Base-by-base conservation (phyloP, 495 filamentous ascomycete genomes). In the Tuber borchii region DNA sequence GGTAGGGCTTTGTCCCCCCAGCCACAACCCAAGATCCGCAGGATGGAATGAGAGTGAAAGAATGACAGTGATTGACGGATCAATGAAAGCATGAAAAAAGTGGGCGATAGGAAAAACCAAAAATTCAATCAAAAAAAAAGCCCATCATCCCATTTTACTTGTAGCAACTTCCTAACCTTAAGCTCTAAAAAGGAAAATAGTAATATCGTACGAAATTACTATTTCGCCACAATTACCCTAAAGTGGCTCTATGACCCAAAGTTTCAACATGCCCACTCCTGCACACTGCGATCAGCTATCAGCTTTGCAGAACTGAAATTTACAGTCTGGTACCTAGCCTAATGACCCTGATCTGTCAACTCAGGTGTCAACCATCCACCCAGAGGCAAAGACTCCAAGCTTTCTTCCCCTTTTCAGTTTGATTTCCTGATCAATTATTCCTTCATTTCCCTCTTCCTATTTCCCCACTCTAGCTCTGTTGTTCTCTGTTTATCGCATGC, bases 1-100 rank as follows among this genome's bases (percentile, higher is more conserved):
- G 51, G 51, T 61, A 22, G 8, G 51, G 70, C 37, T 65, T 69
- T 34, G 42, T 44, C 61, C 69, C 69, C 73, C 56, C 76, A 78
- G 76, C 73, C 76, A 78, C 73, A 65, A 69, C 26, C 51, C 51
- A 26, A 61, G 51, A n/a, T 61, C n/a, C 9, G 20, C 22, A n/a
- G 8, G 0, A 6, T n/a, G 22, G 12, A 0, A 6, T n/a, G 22
- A 12, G 48, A 56, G 20, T 10, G 22, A 26, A 56, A 22, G 6
- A 22, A 56, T n/a, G 22, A 10, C 22, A 56, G 51, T 10, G n/a
- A 26, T 31, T 61, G n/a, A 61, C n/a, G 14, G 56, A 34, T 19
- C 31, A 34, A 16, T 17, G 5, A 65, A 34, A 65, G 26, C 0
- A 6, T 12, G n/a, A 31, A 26, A 31, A 10, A 10, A 12, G 34